Evolutionary conservation across 2,329 filamentous ascomycete genomes (phyloP).

Genomic region (Acarospora socialis): DNA sequence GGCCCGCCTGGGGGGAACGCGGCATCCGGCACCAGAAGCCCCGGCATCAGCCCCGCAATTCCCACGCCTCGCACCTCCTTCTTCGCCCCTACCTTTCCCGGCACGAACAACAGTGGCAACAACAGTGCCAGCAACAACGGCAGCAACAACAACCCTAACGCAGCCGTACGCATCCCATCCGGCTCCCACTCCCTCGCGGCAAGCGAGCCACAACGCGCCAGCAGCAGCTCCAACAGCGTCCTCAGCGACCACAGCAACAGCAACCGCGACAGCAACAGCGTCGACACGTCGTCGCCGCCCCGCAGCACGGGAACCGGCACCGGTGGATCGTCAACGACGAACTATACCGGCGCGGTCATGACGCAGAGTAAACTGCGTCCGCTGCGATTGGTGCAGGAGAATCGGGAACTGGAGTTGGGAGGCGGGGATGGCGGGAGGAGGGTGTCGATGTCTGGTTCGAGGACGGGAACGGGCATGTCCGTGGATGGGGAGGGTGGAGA

Average conservation of each 20-base stretch:
- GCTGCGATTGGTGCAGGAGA: constrained; percentile 74
- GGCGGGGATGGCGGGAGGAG: constrained; percentile 29
- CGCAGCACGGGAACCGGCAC: constrained; percentile 53
- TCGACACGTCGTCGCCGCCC: constrained; percentile 38
- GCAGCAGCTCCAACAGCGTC: constrained; percentile 54
- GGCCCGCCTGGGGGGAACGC: constrained; percentile 49
- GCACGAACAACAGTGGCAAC: constrained; percentile 23
- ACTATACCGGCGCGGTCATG: constrained; percentile 50
- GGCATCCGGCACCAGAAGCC: constrained; percentile 41
- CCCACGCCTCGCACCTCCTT: constrained; percentile 42
- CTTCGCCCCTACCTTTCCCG: constrained; percentile 32
- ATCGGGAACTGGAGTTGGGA: constrained; percentile 28
- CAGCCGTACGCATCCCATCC: constrained; percentile 38
- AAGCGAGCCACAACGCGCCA: constrained; percentile 30
- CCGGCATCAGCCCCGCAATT: constrained; percentile 41
- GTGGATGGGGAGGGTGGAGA: too few species aligned
- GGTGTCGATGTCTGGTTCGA: too few species aligned
- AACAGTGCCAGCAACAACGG: constrained; percentile 23
- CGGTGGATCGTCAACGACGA: too few species aligned
- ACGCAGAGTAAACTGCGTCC: constrained; percentile 66
- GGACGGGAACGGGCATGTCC: too few species aligned
- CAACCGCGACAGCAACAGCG: constrained; percentile 31
- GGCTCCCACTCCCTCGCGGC: constrained; percentile 32
- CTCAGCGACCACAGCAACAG: constrained; percentile 34
- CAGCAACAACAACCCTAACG: constrained; percentile 39